phyloP scores from a whole-genome alignment of 2,329 filamentous ascomycete genomes.

The Zasmidium cellare region DNA sequence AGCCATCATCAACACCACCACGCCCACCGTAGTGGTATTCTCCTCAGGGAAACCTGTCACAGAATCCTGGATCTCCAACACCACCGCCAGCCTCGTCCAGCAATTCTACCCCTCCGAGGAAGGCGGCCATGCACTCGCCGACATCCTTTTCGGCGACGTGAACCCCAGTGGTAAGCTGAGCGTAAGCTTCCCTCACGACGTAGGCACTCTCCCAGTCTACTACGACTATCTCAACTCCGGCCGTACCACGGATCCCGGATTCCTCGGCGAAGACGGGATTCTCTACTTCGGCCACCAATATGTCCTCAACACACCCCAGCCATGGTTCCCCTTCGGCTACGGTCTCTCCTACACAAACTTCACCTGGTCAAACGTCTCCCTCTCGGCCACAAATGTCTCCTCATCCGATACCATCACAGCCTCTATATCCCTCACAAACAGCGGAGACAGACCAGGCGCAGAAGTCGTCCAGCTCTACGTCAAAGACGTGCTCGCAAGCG shows the following conservation, averaged over 20 bases:
- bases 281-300: constrained; percentile 47
- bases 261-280: constrained; percentile 41
- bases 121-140: constrained; percentile 42
- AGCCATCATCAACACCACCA: constrained; percentile 66
- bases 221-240: constrained; percentile 60
- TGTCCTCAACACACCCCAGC: constrained; percentile 38
- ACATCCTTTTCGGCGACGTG: constrained; percentile 31
- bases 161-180: constrained; percentile 31
- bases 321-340: constrained; percentile 44
- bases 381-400: constrained; percentile 13
- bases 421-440: constrained; percentile 63
- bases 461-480: constrained; percentile 59
- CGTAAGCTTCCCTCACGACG: constrained; percentile 30
- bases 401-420: constrained; percentile 57
- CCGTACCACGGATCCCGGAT: constrained; percentile 56
- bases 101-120: constrained; percentile 74
- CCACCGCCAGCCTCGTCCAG: constrained; percentile 66
- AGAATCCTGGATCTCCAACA: constrained; percentile 69
- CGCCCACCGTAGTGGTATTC: constrained; percentile 67
- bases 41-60: constrained; percentile 71
- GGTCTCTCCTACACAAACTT: constrained; percentile 46
- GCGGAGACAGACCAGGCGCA: constrained; percentile 53
- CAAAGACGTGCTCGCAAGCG: constrained; percentile 39
- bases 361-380: constrained; percentile 34
- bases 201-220: constrained; percentile 52